Evolutionary conservation across 2,329 filamentous ascomycete genomes (phyloP), one percentile per base, ranked within the genome.

Genomic region (Cordyceps javanica): DNA sequence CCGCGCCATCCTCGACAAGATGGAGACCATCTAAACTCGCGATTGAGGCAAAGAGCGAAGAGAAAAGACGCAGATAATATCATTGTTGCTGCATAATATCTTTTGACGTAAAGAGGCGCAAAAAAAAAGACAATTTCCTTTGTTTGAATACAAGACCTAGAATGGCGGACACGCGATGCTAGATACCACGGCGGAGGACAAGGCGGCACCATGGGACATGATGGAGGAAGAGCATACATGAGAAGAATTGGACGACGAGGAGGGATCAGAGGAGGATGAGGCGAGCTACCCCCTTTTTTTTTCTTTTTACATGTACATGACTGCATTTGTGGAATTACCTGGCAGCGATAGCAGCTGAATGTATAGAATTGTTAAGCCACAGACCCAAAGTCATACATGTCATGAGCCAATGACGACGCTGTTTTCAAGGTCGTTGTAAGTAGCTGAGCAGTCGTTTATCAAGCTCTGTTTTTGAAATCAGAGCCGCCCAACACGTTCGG

Each of bases 1-100:
- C 69, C 83, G 88, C 69, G 92, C 94, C 68, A 89, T 99, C 70
- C 82, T 99, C 70, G 85, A 92, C 80, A 90, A 94, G 83, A 96
- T 99, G 91, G 93, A 97, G 81, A 77, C 79, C 66, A 69, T 86
- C 72, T 88, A 83, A 82, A 72, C 34, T 21, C 19, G 44, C 16
- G 41, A 50, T 19, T 6, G 36, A 34, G 38, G n/a, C n/a, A n/a
- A n/a, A 39, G 8, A 41, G 19, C 30, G 48, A 36, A 21, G 36
- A 41, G 36, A 23, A n/a, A 25, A 44, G 25, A 5, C 34, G 2
- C 5, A 19, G 5, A 45, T 8, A 36, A 7, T 5, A 36, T 11
- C 11, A 21, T 28, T 45, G 7, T 32, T 42, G 39, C 3, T 44
- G 30, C 28, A 45, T 7, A 54, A 54, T 34, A 45, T 19, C 28